These are phyloP conservation scores for Hypocrella siamensis DNA, from an alignment of 2,329 filamentous ascomycete genomes.

Conservation along the genomic window DNA sequence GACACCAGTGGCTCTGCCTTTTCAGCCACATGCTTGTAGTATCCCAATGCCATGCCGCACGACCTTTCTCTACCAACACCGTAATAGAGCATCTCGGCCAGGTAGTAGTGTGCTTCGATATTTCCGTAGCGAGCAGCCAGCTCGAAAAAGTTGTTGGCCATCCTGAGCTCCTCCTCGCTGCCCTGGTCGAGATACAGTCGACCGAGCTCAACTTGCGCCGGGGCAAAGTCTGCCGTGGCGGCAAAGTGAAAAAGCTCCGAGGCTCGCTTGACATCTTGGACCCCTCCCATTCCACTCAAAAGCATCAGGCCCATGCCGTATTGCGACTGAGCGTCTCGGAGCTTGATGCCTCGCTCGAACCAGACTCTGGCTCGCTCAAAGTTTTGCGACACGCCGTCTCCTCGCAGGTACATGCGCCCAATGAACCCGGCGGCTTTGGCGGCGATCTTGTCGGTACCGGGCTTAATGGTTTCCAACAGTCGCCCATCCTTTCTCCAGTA, in stretches of 20 bases:
- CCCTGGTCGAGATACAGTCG: constrained; percentile 79
- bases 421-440: constrained; percentile 76
- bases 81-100: constrained; percentile 72
- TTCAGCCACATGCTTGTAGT: constrained; percentile 71
- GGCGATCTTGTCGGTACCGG: constrained; percentile 60
- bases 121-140: constrained; percentile 68
- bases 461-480: constrained; percentile 50
- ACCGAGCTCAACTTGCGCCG: constrained; percentile 71
- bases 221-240: constrained; percentile 66
- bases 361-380: constrained; percentile 62
- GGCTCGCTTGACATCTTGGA: constrained; percentile 54
- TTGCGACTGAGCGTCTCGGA: constrained; percentile 70
- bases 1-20: constrained; percentile 59
- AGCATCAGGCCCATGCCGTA: constrained; percentile 75
- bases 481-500: constrained; percentile 76
- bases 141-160: constrained; percentile 77
- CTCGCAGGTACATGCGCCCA: constrained; percentile 77
- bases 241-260: constrained; percentile 63
- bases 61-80: constrained; percentile 68
- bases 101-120: constrained; percentile 82
- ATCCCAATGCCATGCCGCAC: constrained; percentile 60
- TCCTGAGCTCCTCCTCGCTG: constrained; percentile 48
- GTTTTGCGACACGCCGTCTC: constrained; percentile 69
- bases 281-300: constrained; percentile 59
- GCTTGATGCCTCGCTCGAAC: constrained; percentile 65